These are phyloP conservation scores for Whalleya microplaca DNA, from an alignment of 2,329 filamentous ascomycete species.

Conservation along the genomic window DNA sequence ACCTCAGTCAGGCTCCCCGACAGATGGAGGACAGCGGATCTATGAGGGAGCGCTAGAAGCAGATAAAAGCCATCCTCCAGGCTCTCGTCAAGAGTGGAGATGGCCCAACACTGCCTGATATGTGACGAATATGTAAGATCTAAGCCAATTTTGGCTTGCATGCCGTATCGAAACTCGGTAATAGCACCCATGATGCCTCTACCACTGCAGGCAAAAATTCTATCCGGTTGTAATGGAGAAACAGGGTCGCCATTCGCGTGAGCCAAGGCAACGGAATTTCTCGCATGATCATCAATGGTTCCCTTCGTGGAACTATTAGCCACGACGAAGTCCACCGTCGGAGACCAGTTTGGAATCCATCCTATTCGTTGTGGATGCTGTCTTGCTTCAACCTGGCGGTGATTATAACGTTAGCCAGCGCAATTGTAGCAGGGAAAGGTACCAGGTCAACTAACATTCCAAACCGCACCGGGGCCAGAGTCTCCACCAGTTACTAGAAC, in stretches of 20 bases:
- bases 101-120: constrained; percentile 58
- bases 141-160: constrained; percentile 68
- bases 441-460: constrained; percentile 57
- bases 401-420: constrained; percentile 8
- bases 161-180: constrained; percentile 70
- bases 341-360: constrained; percentile 67
- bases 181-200: constrained; percentile 65
- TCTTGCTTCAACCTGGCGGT: constrained; percentile 55
- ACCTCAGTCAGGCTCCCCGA: constrained; percentile 51
- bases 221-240: constrained; percentile 48
- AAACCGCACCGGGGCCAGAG: constrained; percentile 76
- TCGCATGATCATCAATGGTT: constrained; percentile 45
- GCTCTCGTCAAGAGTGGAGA: constrained; percentile 38
- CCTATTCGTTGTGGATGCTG: constrained; percentile 58
- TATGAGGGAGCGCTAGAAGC: constrained; percentile 54
- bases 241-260: constrained; percentile 29
- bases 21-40: constrained; percentile 53
- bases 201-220: constrained; percentile 69
- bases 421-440: neutral
- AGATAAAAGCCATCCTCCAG: constrained; percentile 42
- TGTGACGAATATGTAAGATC: constrained; percentile 55
- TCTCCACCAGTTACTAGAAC: constrained; percentile 81
- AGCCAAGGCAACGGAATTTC: constrained; percentile 48
- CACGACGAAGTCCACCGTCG: constrained; percentile 59
- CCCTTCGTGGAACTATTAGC: constrained; percentile 40